Percentiles rank a stretch among this genome's conserved stretches.
These are phyloP conservation scores for Grosmannia penicillata DNA, from an alignment of 2,329 filamentous ascomycete genomes.

Conservation along the genomic window DNA sequence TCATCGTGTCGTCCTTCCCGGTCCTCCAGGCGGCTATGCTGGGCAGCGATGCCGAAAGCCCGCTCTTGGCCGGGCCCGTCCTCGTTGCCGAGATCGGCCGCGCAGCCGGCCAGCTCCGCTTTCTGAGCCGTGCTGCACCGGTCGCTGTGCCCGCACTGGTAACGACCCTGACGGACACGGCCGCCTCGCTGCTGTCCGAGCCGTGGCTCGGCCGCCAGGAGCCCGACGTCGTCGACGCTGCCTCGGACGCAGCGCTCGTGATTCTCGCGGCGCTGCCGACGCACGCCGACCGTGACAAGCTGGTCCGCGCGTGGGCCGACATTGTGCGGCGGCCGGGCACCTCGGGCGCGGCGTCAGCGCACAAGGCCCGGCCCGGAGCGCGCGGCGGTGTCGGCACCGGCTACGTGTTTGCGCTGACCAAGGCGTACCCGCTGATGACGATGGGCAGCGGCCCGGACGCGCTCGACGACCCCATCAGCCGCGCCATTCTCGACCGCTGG, in stretches of 20 bases:
- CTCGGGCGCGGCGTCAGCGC: no score
- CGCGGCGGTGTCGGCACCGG: conserved; percentile 25
- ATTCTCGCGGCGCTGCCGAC: conserved; percentile 25
- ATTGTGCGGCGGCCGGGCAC: conserved; percentile 20
- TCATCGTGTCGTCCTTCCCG: conserved; percentile 39
- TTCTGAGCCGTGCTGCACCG: not conserved
- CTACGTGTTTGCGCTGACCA: conserved; percentile 37
- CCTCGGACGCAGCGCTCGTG: conserved; percentile 34
- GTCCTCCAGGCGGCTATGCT: conserved; percentile 25
- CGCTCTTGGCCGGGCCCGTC: conserved; percentile 16
- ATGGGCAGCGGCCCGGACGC: conserved; percentile 5
- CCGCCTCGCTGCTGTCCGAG: conserved; percentile 1
- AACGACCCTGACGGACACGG: not conserved
- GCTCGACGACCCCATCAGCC: conserved; percentile 20
- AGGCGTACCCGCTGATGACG: conserved; percentile 28
- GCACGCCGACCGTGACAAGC: conserved; percentile 11
- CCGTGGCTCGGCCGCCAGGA: conserved; percentile 35
- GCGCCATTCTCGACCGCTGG: conserved; percentile 39
- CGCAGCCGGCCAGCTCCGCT: conserved; percentile 1
- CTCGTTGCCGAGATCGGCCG: conserved; percentile 6
- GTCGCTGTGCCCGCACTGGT: not conserved
- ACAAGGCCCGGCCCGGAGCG: not conserved
- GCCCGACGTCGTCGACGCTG: conserved; percentile 30
- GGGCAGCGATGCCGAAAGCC: not conserved
- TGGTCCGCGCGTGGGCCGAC: conserved; percentile 30